Conservation (phyloP, 306 rosid species). For the Lathyrus sativus region DNA sequence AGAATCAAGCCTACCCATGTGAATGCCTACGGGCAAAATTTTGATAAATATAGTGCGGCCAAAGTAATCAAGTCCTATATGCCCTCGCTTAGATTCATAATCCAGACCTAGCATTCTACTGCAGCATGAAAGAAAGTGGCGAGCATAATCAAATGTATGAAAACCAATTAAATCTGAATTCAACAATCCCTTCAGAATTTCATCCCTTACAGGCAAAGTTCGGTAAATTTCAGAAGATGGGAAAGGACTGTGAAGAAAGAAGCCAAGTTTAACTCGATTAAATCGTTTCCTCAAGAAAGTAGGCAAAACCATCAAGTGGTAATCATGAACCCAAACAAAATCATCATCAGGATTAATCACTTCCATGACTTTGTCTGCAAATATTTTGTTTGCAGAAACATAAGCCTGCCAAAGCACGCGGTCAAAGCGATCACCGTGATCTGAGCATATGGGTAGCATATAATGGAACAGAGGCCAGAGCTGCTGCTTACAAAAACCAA, state of each 20-base stretch:
- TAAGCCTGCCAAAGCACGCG: slow-evolving; percentile 82
- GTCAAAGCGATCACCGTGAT: slow-evolving; percentile 80
- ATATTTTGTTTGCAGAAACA: slow-evolving; percentile 83
- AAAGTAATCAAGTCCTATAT: slow-evolving; percentile 83
- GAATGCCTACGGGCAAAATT: slow-evolving; percentile 87
- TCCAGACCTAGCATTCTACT: slow-evolving; percentile 92
- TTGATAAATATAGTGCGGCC: slow-evolving; percentile 84
- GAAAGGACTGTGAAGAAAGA: slow-evolving; percentile 88
- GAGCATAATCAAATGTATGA: slow-evolving; percentile 89
- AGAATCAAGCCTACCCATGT: slow-evolving; percentile 82
- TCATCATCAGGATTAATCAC: slow-evolving; percentile 81
- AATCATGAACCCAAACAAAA: slow-evolving; percentile 87
- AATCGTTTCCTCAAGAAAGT: slow-evolving; percentile 76
- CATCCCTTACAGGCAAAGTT: slow-evolving; percentile 80
- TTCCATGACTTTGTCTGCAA: slow-evolving; percentile 87
- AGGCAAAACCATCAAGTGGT: slow-evolving; percentile 87
- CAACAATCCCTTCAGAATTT: slow-evolving; percentile 73
- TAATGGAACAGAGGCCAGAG: slow-evolving; percentile 92
- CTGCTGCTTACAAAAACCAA: slow-evolving; percentile 76
- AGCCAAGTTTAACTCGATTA: slow-evolving; percentile 73
- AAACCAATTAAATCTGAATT: slow-evolving; percentile 85
- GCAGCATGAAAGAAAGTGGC: slow-evolving; percentile 92
- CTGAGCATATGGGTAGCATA: slow-evolving; percentile 82
- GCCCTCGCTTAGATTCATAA: slow-evolving; percentile 90
- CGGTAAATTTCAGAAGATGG: slow-evolving; percentile 84